Percentiles rank a stretch among this genome's conserved stretches.
phyloP scores from a whole-genome alignment of 75 land plant genomes.

The Chamaecyparis obtusa region DNA sequence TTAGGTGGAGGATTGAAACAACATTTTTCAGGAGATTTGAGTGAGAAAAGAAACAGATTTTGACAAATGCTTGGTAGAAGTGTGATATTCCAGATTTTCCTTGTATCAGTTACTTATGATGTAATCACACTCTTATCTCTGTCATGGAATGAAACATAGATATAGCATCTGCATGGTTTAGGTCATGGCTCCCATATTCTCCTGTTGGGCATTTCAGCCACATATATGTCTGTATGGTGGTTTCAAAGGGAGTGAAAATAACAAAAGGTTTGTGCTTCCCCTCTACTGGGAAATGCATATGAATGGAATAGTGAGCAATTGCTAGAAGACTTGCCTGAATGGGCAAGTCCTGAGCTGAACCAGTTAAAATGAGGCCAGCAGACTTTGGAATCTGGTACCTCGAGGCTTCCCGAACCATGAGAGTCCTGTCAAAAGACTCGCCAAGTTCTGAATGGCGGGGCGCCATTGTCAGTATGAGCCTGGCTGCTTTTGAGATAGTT shows the following conservation, averaged over 20 bases:
- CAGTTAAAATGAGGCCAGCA: neutral
- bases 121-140: neutral
- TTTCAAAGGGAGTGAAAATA: too few relatives aligned
- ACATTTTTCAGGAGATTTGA: neutral
- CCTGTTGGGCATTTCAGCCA: neutral
- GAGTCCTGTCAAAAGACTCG: too few relatives aligned
- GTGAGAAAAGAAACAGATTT: neutral
- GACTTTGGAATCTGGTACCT: too few relatives aligned
- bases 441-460: too few relatives aligned
- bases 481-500: too few relatives aligned
- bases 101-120: neutral
- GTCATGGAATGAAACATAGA: neutral
- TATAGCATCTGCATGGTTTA: neutral
- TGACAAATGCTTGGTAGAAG: neutral
- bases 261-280: neutral
- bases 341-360: neutral
- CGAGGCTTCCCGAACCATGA: too few relatives aligned
- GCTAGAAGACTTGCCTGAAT: neutral
- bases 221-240: neutral
- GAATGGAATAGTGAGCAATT: neutral
- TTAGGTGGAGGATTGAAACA: neutral
- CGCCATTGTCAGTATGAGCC: too few relatives aligned
- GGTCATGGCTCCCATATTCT: neutral
- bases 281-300: neutral
- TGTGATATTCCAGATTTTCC: neutral